Evolutionary conservation across 1,284 basidiomycete species (phyloP).

Genomic region (Naganishia sp.): DNA sequence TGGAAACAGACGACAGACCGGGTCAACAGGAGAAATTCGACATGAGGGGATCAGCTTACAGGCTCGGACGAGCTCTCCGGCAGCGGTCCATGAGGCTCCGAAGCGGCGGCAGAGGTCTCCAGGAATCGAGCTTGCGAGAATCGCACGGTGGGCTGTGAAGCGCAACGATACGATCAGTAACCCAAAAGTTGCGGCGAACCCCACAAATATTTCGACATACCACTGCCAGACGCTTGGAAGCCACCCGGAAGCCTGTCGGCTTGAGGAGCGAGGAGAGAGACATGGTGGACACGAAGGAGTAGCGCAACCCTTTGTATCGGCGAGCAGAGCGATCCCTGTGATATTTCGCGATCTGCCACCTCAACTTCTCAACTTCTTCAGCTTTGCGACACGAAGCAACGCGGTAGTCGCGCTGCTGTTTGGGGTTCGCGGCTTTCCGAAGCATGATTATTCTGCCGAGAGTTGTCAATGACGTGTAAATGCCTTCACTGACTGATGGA

Average conservation of each 20-base stretch:
- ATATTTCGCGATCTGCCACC: too few species aligned
- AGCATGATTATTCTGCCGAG: constrained; percentile 5
- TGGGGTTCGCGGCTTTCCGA: constrained; percentile 24
- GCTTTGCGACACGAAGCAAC: constrained; percentile 20
- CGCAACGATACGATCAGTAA: neutral
- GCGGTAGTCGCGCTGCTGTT: constrained; percentile 13
- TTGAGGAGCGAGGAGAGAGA: constrained; percentile 25
- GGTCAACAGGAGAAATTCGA: constrained; percentile 6
- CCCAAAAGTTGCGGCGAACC: too few species aligned
- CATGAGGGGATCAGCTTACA: constrained; percentile 26
- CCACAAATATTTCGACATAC: neutral
- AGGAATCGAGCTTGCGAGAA: constrained; percentile 28
- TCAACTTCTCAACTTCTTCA: neutral
- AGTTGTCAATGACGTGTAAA: constrained; percentile 3
- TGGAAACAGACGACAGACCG: constrained; percentile 31
- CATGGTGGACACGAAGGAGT: constrained; percentile 9
- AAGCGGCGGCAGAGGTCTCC: constrained; percentile 33
- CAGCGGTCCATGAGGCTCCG: constrained; percentile 25
- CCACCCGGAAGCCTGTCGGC: constrained; percentile 25
- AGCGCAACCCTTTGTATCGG: constrained; percentile 24
- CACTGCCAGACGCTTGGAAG: constrained; percentile 28
- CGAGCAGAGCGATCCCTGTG: neutral
- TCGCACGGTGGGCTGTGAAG: constrained; percentile 13
- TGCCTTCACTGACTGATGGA: neutral
- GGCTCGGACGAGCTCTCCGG: constrained; percentile 31